phyloP scores from a whole-genome alignment of 768 basidiomycete species.

The Thelephora aurantiotincta region DNA sequence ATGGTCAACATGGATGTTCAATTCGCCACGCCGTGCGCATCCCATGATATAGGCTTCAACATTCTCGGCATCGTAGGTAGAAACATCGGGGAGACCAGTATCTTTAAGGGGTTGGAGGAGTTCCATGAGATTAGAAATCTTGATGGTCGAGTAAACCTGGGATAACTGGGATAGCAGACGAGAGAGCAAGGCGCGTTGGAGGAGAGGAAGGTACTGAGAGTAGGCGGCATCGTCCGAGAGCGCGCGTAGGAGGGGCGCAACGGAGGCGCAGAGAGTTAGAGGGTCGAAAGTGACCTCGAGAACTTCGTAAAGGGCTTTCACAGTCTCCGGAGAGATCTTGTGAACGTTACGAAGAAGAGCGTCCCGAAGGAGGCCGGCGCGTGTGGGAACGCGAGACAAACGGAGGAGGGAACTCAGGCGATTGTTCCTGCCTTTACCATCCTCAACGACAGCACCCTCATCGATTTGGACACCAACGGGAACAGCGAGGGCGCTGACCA shows the following conservation, averaged over 20 bases:
- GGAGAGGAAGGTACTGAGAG: slow-evolving; percentile 74
- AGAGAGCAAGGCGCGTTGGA: slow-evolving; percentile 83
- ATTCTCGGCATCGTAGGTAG: slow-evolving; percentile 53
- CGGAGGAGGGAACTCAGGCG: slow-evolving; percentile 79
- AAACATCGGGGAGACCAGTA: slow-evolving; percentile 29
- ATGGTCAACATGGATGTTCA: slow-evolving; percentile 81
- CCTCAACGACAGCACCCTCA: slow-evolving; percentile 29
- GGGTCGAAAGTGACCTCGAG: slow-evolving; percentile 93
- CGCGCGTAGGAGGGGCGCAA: slow-evolving; percentile 62
- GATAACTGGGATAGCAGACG: slow-evolving; percentile 84
- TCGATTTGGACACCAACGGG: slow-evolving; percentile 56
- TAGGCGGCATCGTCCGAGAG: slow-evolving; percentile 46
- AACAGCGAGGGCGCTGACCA: slow-evolving; percentile 86
- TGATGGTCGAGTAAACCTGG: slow-evolving; percentile 83
- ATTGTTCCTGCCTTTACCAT: slow-evolving; percentile 51
- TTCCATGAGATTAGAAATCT: slow-evolving; percentile 58
- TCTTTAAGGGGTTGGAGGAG: slow-evolving; percentile 67
- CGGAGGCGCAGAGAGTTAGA: slow-evolving; percentile 62
- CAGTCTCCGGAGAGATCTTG: slow-evolving; percentile 54
- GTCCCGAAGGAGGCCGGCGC: slow-evolving; percentile 74
- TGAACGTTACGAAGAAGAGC: slow-evolving; percentile 78
- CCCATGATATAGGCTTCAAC: slow-evolving; percentile 90
- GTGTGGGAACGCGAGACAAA: slow-evolving; percentile 70
- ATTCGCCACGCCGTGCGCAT: slow-evolving; percentile 76
- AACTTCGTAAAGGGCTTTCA: slow-evolving; percentile 73